A percentile compares a stretch with the other conserved stretches of the same genome.
phyloP scores from a whole-genome alignment of 257 asterid genomes.

The Jasminum sambac region DNA sequence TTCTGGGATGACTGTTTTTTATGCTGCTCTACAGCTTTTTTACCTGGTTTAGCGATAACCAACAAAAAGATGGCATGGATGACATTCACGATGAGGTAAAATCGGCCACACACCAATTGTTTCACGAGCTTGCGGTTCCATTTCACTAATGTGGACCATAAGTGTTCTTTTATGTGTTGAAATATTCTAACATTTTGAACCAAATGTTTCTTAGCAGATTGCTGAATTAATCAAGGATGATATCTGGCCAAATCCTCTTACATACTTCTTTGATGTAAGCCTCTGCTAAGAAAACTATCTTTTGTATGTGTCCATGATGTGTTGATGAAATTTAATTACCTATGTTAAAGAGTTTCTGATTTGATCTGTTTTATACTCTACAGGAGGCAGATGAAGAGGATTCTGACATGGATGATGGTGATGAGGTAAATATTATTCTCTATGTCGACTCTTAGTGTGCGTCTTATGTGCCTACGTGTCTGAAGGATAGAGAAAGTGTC shows the following conservation, averaged over 20 bases:
- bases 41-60: constrained; percentile 41
- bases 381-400: constrained; percentile 71
- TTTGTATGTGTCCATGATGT: background rate
- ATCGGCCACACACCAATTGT: background rate
- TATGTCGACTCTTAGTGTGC: background rate
- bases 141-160: background rate
- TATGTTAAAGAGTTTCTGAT: background rate
- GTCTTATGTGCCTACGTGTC: background rate
- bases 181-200: background rate
- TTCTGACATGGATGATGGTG: constrained; percentile 46
- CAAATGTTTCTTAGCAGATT: constrained; percentile 42
- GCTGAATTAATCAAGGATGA: constrained; percentile 79
- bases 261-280: constrained; percentile 55
- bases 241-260: constrained; percentile 72
- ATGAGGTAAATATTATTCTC: constrained; percentile 32
- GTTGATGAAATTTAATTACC: constrained; percentile 8
- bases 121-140: background rate
- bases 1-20: constrained; percentile 23
- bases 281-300: constrained; percentile 17
- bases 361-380: constrained; percentile 1
- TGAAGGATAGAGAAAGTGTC: too few species aligned
- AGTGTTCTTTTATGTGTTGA: background rate
- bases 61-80: constrained; percentile 36
- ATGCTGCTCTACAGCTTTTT: constrained; percentile 20
- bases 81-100: constrained; percentile 52